These are phyloP conservation scores for Apiotrichum veenhuisii DNA, from an alignment of 1,284 basidiomycete genomes.

Conservation along the genomic window DNA sequence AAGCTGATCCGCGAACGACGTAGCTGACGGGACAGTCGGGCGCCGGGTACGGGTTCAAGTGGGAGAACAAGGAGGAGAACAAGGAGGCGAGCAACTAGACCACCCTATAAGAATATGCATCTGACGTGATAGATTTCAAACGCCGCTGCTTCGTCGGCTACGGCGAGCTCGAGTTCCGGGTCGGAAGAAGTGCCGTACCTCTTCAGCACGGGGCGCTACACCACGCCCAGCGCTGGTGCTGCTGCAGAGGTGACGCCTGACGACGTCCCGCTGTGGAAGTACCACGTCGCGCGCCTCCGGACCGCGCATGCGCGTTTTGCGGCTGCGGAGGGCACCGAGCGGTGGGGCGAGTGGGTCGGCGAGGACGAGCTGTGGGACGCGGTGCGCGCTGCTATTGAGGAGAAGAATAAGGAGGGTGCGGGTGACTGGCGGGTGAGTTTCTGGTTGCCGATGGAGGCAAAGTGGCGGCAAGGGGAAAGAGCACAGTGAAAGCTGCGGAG, in stretches of 20 bases:
- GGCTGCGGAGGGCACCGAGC: conserved; percentile 9
- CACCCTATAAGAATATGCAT: not conserved
- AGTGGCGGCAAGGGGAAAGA: too few species aligned
- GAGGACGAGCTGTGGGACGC: conserved; percentile 26
- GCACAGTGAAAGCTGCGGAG: too few species aligned
- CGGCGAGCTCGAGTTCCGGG: too few species aligned
- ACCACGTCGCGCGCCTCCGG: conserved; percentile 32
- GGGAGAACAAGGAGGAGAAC: conserved; percentile 21
- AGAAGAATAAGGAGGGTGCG: conserved; percentile 3
- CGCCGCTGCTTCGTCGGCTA: not conserved
- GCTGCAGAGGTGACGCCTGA: conserved; percentile 4
- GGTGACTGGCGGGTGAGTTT: conserved; percentile 41
- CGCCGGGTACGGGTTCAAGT: conserved; percentile 41
- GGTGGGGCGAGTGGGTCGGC: conserved; percentile 33
- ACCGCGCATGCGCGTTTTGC: conserved; percentile 33
- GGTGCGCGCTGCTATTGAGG: conserved; percentile 15
- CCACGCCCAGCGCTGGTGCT: conserved; percentile 12
- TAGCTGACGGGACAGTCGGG: conserved; percentile 25
- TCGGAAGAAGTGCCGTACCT: conserved; percentile 18
- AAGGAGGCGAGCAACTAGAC: conserved; percentile 13
- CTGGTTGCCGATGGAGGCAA: too few species aligned
- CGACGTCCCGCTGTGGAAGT: conserved; percentile 28
- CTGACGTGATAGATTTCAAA: conserved; percentile 11
- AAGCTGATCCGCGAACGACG: conserved; percentile 11
- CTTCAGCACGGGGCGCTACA: conserved; percentile 43